Conservation (phyloP, 2,329 filamentous ascomycete species). For the Helicocarpus griseus region DNA sequence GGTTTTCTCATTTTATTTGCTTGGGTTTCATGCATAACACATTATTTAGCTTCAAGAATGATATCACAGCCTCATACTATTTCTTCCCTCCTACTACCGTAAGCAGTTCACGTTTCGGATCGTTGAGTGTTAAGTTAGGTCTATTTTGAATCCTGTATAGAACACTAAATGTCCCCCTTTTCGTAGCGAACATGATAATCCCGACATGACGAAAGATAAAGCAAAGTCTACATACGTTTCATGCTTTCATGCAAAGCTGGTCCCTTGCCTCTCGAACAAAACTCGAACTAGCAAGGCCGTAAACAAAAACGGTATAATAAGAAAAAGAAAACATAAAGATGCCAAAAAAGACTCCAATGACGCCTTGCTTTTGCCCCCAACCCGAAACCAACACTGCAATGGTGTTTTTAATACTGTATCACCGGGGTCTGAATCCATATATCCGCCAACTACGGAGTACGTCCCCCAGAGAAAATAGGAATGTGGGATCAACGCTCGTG, state of each 20-base stretch:
- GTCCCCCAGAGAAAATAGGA: not conserved
- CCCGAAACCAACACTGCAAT: constrained; percentile 7
- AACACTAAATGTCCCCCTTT: not conserved
- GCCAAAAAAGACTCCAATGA: constrained; percentile 11
- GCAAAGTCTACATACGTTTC: not conserved
- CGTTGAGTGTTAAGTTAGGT: not conserved
- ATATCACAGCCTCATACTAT: not conserved
- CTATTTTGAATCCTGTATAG: not conserved
- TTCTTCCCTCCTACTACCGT: not conserved
- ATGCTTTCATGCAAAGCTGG: not conserved
- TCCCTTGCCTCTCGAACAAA: not conserved
- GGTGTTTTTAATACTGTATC: constrained; percentile 1
- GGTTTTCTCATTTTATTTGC: not conserved
- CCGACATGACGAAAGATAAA: not conserved
- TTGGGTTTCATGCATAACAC: not conserved
- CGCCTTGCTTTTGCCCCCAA: constrained; percentile 14
- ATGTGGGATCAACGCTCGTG: not conserved
- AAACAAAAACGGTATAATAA: constrained; percentile 5
- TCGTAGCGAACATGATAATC: not conserved
- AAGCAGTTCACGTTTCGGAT: not conserved
- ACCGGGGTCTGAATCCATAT: not conserved
- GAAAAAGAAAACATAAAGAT: not conserved
- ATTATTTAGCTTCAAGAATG: not conserved
- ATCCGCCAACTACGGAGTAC: not conserved
- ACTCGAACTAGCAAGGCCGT: not conserved